Evolutionary conservation across 306 rosid species (phyloP).

Genomic region (Cicer judaicum): DNA sequence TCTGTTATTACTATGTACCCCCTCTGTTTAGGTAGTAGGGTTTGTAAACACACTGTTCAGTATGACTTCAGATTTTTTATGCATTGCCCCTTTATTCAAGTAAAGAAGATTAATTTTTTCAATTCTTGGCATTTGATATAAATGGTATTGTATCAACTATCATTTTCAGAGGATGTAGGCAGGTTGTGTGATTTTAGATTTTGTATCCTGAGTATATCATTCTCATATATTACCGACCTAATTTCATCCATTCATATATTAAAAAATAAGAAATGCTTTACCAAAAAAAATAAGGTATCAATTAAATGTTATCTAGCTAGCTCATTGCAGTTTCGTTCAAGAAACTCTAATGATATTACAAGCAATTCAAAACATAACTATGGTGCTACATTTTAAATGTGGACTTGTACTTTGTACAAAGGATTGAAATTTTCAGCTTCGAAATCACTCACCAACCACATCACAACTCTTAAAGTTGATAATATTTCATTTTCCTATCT

Average conservation of each 20-base stretch:
- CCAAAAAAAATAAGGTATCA: background rate
- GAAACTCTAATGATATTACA: constrained; percentile 15
- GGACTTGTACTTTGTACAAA: constrained; percentile 41
- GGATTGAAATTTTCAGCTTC: constrained; percentile 32
- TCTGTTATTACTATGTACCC: constrained; percentile 8
- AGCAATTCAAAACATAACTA: constrained; percentile 29
- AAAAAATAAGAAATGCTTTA: background rate
- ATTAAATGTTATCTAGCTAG: constrained; percentile 4
- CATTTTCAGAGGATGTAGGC: background rate
- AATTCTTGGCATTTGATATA: background rate
- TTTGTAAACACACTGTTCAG: background rate
- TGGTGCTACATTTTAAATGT: constrained; percentile 27
- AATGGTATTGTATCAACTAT: background rate
- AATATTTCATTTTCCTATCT: constrained; percentile 16
- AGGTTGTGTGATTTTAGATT: background rate
- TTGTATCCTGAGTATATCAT: background rate
- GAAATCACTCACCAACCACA: constrained; percentile 44
- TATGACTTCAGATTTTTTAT: background rate
- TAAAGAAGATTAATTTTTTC: background rate
- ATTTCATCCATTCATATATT: background rate
- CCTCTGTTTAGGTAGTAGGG: background rate
- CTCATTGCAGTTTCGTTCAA: background rate
- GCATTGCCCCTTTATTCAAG: constrained; percentile 1
- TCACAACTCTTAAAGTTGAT: constrained; percentile 16
- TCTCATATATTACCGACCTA: too few relatives aligned